Percentiles rank a stretch among this genome's conserved stretches.
phyloP scores from a whole-genome alignment of 106 monocot species.

The Dioscorea alata region DNA sequence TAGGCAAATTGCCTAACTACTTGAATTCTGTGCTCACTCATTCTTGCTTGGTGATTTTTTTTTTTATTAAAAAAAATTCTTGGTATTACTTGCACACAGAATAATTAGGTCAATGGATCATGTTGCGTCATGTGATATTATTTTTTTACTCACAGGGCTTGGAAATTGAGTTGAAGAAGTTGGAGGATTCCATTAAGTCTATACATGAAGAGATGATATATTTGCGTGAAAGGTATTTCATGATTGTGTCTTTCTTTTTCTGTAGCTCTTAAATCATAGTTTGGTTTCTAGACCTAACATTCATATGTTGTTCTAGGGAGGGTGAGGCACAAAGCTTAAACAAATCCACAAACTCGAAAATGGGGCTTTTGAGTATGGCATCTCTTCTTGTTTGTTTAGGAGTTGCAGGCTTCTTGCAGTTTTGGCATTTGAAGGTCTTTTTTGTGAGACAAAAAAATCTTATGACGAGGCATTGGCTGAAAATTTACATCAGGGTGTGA shows the following conservation, averaged over 20 bases:
- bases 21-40: neutral
- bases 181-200: conserved; percentile 23
- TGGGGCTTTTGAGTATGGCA: too few relatives aligned
- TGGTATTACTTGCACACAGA: neutral
- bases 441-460: conserved; percentile 35
- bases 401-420: conserved; percentile 4
- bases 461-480: neutral
- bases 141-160: conserved; percentile 14
- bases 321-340: conserved; percentile 22
- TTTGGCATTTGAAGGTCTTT: conserved; percentile 42
- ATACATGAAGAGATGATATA: conserved; percentile 31
- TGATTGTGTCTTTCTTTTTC: neutral
- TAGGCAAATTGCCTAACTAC: too few relatives aligned
- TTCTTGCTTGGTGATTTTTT: neutral
- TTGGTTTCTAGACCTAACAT: neutral
- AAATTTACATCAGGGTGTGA: too few relatives aligned
- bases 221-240: conserved; percentile 26
- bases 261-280: neutral
- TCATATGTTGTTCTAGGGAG: conserved; percentile 16
- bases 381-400: too few relatives aligned
- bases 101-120: neutral
- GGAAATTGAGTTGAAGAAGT: conserved; percentile 30
- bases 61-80: neutral
- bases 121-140: neutral
- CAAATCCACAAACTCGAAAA: conserved; percentile 12